A percentile compares a stretch with the other conserved stretches of the same genome.
phyloP scores from a whole-genome alignment of 139 green algal species.

The Edaphochlamys debaryana region DNA sequence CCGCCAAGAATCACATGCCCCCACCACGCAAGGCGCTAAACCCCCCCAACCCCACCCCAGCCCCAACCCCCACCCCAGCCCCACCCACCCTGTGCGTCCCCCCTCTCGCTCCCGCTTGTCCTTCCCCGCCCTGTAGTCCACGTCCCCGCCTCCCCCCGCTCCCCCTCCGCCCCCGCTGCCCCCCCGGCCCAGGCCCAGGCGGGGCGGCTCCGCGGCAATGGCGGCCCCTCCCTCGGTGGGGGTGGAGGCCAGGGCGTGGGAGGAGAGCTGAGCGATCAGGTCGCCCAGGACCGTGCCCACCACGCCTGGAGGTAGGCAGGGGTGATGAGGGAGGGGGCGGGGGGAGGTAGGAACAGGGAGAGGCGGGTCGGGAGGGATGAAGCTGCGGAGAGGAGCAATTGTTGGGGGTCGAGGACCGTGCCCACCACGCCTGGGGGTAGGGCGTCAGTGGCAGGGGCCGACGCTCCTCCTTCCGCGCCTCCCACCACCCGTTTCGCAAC shows the following conservation, averaged over 20 bases:
- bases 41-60: too few species aligned
- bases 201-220: constrained; percentile 21
- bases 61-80: too few species aligned
- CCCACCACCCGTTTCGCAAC: too few species aligned
- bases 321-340: background rate
- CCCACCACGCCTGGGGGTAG: constrained; percentile 47
- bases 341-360: background rate
- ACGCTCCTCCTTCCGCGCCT: too few species aligned
- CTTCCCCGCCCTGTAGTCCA: background rate
- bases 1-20: too few species aligned
- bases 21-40: too few species aligned
- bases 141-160: background rate
- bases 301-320: constrained; percentile 17
- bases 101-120: background rate
- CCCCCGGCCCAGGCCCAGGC: background rate
- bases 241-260: constrained; percentile 16
- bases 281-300: constrained; percentile 65
- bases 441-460: too few species aligned
- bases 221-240: constrained; percentile 16
- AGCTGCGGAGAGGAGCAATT: too few species aligned
- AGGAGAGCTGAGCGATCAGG: constrained; percentile 55
- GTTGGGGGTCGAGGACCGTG: too few species aligned
- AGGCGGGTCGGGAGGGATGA: too few species aligned
- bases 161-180: background rate
- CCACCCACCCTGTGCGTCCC: too few species aligned